These are phyloP conservation scores for Penicillium sp. DNA, from an alignment of 2,329 filamentous ascomycete species.

Conservation along the genomic window DNA sequence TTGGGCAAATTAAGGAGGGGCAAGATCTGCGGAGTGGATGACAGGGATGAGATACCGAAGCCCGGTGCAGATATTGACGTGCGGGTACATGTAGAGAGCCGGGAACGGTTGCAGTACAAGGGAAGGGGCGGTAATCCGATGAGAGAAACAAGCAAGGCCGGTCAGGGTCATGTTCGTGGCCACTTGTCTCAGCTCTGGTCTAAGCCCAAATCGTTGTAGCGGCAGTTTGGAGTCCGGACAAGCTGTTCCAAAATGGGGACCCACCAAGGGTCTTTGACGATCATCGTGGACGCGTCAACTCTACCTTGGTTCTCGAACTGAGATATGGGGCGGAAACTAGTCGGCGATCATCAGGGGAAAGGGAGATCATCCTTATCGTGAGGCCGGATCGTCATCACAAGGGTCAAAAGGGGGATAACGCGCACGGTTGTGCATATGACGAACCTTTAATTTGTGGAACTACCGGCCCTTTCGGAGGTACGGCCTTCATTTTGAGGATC, in stretches of 20 bases:
- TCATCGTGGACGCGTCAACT: background rate
- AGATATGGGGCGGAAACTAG: background rate
- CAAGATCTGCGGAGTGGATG: background rate
- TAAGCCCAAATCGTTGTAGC: background rate
- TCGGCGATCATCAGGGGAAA: background rate
- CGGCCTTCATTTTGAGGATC: background rate
- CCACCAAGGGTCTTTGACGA: background rate
- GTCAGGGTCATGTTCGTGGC: background rate
- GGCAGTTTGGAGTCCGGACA: no score
- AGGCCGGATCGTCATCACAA: background rate
- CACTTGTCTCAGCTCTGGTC: background rate
- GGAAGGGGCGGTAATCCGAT: background rate
- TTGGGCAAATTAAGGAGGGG: background rate
- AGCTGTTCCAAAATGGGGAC: background rate
- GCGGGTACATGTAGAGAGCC: background rate
- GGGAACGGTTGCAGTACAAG: background rate
- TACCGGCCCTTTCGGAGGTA: background rate
- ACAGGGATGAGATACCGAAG: background rate
- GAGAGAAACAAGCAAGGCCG: background rate
- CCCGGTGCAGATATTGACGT: background rate
- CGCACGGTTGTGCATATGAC: background rate
- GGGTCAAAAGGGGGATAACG: background rate
- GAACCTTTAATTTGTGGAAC: background rate
- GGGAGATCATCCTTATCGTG: background rate
- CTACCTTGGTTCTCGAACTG: background rate